Conservation (phyloP, 495 filamentous ascomycete genomes). For the Tuber calosporum region DNA sequence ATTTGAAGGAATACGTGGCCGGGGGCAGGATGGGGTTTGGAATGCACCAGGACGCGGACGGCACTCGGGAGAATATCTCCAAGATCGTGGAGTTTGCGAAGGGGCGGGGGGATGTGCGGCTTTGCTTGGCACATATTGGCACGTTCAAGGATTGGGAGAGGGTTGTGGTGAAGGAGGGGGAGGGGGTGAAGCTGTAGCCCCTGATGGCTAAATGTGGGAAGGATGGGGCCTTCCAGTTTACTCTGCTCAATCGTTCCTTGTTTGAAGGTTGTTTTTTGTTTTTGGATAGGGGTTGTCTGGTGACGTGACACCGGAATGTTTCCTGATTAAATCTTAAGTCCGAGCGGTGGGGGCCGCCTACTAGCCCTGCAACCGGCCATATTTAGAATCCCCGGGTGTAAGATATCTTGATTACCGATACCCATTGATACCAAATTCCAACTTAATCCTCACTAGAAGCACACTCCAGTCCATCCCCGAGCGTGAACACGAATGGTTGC, state of each 20-base stretch:
- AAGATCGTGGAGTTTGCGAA: slow-evolving; percentile 17
- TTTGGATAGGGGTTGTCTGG: not conserved
- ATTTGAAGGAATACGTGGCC: slow-evolving; percentile 13
- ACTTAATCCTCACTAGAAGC: not conserved
- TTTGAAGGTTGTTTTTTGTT: not conserved
- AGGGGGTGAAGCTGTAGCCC: not conserved
- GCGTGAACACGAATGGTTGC: not conserved
- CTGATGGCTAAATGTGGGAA: not conserved
- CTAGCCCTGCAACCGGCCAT: not conserved
- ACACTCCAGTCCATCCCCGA: not conserved
- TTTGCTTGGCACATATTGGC: slow-evolving; percentile 24
- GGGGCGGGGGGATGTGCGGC: slow-evolving; percentile 10
- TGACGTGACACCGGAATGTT: not conserved
- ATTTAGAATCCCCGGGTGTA: not conserved
- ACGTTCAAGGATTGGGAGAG: slow-evolving; percentile 17
- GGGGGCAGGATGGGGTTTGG: slow-evolving; percentile 16
- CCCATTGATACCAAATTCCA: not conserved
- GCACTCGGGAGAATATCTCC: slow-evolving; percentile 9
- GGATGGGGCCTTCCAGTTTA: not conserved
- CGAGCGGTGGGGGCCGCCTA: not conserved
- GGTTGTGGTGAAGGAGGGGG: not conserved
- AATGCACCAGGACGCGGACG: slow-evolving; percentile 14
- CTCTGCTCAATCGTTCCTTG: not conserved
- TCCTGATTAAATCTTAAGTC: not conserved
- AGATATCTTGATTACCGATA: not conserved